A percentile compares a stretch with the other conserved stretches of the same genome.
phyloP scores from a whole-genome alignment of 2,329 filamentous ascomycete species.

The Rhytidhysteron rufulum region DNA sequence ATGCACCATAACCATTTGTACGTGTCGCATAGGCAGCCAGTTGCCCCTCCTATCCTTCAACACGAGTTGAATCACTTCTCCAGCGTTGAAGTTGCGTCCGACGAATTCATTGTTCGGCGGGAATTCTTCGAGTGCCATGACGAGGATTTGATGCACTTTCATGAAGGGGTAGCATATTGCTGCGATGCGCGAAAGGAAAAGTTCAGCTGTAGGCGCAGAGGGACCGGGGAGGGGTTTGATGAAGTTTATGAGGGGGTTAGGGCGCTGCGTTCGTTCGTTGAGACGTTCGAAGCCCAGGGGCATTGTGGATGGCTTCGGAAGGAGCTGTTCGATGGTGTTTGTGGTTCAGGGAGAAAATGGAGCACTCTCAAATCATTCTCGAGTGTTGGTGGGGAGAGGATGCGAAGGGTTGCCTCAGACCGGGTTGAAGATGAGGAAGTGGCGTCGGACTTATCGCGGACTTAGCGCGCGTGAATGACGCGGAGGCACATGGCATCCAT shows the following conservation, averaged over 20 bases:
- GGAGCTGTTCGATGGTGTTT: slow-evolving; percentile 1
- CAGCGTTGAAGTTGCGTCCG: slow-evolving; percentile 86
- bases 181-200: slow-evolving; percentile 36
- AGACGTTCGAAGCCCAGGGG: slow-evolving; percentile 74
- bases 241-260: slow-evolving; percentile 77
- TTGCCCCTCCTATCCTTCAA: slow-evolving; percentile 61
- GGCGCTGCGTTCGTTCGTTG: slow-evolving; percentile 69
- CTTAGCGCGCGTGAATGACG: not conserved
- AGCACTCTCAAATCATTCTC: no score
- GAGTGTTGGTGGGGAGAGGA: no score
- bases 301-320: slow-evolving; percentile 48
- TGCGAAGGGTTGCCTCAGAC: no score
- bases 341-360: no score
- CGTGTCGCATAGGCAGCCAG: slow-evolving; percentile 79
- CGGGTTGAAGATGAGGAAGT: no score
- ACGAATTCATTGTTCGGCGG: slow-evolving; percentile 78
- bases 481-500: not conserved
- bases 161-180: slow-evolving; percentile 70
- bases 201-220: slow-evolving; percentile 23
- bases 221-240: slow-evolving; percentile 72
- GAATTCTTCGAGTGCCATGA: slow-evolving; percentile 69
- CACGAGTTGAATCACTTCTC: slow-evolving; percentile 82
- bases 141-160: slow-evolving; percentile 43
- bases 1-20: slow-evolving; percentile 96
- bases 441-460: not conserved